These are phyloP conservation scores for Monilinia polystroma DNA, from an alignment of 2,329 filamentous ascomycete species.

Conservation along the genomic window DNA sequence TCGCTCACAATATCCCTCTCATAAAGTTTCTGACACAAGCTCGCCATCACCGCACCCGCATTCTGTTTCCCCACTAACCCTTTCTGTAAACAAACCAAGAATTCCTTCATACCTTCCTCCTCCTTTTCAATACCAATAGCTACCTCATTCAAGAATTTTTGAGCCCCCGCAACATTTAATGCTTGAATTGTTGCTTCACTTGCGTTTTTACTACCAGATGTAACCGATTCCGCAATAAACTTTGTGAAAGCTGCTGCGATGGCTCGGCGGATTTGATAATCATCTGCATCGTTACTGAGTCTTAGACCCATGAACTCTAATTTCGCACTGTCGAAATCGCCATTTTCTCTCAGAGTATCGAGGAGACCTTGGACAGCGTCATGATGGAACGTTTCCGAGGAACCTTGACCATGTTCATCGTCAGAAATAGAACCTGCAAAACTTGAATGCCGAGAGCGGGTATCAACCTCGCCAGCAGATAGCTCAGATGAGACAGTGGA, in stretches of 20 bases:
- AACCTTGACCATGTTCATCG: constrained; percentile 47
- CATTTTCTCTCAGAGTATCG: constrained; percentile 74
- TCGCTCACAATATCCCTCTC: constrained; percentile 82
- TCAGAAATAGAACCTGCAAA: constrained; percentile 73
- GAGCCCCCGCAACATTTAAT: constrained; percentile 62
- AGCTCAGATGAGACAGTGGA: constrained; percentile 61
- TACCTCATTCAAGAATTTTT: constrained; percentile 57
- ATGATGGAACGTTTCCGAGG: constrained; percentile 70
- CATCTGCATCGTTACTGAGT: constrained; percentile 85
- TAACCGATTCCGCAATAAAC: constrained; percentile 69
- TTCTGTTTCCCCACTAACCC: constrained; percentile 68
- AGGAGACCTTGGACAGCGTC: constrained; percentile 86
- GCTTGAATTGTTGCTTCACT: constrained; percentile 49
- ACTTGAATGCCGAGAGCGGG: constrained; percentile 63
- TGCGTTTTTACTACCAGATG: constrained; percentile 43
- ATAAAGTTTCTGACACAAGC: constrained; percentile 80
- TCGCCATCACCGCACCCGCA: constrained; percentile 69
- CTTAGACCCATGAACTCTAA: constrained; percentile 93
- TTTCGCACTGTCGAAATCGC: constrained; percentile 78
- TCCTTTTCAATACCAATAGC: constrained; percentile 63
- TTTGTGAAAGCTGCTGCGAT: constrained; percentile 84
- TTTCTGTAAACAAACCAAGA: constrained; percentile 77
- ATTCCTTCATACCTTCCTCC: constrained; percentile 76
- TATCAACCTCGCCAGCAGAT: constrained; percentile 42
- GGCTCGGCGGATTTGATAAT: constrained; percentile 81